These are phyloP conservation scores for Aspergillus pseudonomiae DNA, from an alignment of 2,329 filamentous ascomycete species.

Conservation along the genomic window DNA sequence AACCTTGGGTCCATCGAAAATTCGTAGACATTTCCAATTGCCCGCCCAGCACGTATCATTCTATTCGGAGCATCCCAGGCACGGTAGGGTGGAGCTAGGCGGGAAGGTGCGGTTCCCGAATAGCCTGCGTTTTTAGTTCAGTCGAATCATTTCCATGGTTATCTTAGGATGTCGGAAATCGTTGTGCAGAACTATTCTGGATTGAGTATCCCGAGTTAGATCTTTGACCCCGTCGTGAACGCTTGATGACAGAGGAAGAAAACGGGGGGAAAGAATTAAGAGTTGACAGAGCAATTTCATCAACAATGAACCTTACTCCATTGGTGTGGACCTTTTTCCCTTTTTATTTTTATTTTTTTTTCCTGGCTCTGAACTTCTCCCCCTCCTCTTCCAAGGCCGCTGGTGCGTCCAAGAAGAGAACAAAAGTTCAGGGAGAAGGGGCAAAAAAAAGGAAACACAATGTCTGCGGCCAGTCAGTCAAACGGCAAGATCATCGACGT, in stretches of 20 bases:
- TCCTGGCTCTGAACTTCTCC: neutral
- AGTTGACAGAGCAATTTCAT: slow-evolving; percentile 2
- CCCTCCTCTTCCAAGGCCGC: neutral
- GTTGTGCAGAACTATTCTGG: slow-evolving; percentile 15
- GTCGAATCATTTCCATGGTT: slow-evolving; percentile 6
- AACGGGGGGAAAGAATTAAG: neutral
- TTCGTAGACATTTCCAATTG: slow-evolving; percentile 9
- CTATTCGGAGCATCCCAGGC: slow-evolving; percentile 1
- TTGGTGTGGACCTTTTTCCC: neutral
- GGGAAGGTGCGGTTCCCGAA: slow-evolving; percentile 7
- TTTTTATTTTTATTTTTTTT: neutral
- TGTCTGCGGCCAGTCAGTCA: neutral
- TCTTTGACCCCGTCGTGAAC: neutral
- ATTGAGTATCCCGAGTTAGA: slow-evolving; percentile 13
- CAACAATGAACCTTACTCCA: neutral
- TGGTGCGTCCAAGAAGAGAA: neutral
- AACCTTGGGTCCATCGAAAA: slow-evolving; percentile 1
- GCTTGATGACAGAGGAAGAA: slow-evolving; percentile 2
- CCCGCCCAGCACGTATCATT: neutral
- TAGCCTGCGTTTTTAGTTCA: slow-evolving; percentile 2
- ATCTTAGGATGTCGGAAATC: slow-evolving; percentile 6
- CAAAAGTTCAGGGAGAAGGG: neutral
- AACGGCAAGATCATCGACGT: slow-evolving; percentile 1
- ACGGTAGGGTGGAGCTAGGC: slow-evolving; percentile 11
- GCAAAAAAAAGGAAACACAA: slow-evolving; percentile 6